Evolutionary conservation across 345 rosid species (phyloP).

Genomic region (Aquilaria malaccensis): DNA sequence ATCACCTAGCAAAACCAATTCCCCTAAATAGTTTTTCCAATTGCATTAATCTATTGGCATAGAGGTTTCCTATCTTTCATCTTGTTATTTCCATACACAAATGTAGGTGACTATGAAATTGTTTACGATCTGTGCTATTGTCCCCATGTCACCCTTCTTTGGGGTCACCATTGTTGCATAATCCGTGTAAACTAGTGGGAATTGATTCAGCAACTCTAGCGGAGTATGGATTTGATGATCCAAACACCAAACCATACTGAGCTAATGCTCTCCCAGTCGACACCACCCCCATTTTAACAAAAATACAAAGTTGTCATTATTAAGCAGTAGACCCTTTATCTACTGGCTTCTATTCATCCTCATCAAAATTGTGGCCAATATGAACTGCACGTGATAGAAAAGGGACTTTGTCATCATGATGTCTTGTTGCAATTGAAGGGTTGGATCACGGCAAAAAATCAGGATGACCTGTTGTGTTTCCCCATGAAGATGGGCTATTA

Average conservation of each 20-base stretch:
- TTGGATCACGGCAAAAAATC: slow-evolving; percentile 58
- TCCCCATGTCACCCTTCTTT: too few species aligned
- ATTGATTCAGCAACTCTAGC: slow-evolving; percentile 35
- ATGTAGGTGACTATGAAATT: too few species aligned
- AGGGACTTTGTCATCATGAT: slow-evolving; percentile 67
- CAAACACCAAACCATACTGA: slow-evolving; percentile 24
- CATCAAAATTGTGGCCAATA: slow-evolving; percentile 73
- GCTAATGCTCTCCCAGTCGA: slow-evolving; percentile 27
- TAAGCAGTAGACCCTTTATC: slow-evolving; percentile 48
- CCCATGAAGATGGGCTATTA: slow-evolving; percentile 58
- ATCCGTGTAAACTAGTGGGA: slow-evolving; percentile 5
- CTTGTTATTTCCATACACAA: too few species aligned
- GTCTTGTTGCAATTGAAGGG: slow-evolving; percentile 52
- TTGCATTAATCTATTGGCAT: too few species aligned
- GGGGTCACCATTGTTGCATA: too few species aligned
- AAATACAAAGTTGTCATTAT: slow-evolving; percentile 48
- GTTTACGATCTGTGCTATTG: too few species aligned
- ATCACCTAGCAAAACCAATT: too few species aligned
- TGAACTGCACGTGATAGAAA: slow-evolving; percentile 42
- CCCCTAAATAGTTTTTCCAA: too few species aligned
- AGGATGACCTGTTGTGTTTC: slow-evolving; percentile 36
- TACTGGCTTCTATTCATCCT: slow-evolving; percentile 79
- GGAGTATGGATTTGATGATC: slow-evolving; percentile 22
- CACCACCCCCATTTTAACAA: slow-evolving; percentile 32
- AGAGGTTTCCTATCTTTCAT: too few species aligned